Evolutionary conservation across 2,329 filamentous ascomycete genomes (phyloP).

Genomic region (Lojkania enalia): DNA sequence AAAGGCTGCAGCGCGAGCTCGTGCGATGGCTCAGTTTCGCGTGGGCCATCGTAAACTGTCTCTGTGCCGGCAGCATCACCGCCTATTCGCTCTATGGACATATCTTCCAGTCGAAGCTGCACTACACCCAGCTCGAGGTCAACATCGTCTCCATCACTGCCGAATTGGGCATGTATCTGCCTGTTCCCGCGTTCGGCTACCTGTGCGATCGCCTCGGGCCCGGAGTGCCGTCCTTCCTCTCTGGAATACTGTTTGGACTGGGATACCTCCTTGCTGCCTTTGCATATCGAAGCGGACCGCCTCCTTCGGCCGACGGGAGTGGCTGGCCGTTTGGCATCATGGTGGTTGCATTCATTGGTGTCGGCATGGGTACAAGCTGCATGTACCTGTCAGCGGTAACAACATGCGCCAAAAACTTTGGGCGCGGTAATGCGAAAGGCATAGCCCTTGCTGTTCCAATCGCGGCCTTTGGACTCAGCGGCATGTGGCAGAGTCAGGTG

Average conservation of each 20-base stretch:
- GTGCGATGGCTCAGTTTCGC: slow-evolving; percentile 60
- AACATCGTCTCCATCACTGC: slow-evolving; percentile 87
- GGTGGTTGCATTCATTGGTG: slow-evolving; percentile 79
- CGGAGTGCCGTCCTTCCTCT: slow-evolving; percentile 71
- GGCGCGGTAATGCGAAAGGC: slow-evolving; percentile 82
- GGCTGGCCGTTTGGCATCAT: slow-evolving; percentile 79
- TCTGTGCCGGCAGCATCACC: slow-evolving; percentile 89
- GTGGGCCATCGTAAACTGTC: slow-evolving; percentile 64
- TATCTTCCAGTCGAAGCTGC: slow-evolving; percentile 81
- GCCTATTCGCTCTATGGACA: slow-evolving; percentile 94
- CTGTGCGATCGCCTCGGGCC: slow-evolving; percentile 88
- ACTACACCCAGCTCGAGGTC: slow-evolving; percentile 89
- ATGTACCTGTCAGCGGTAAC: slow-evolving; percentile 94
- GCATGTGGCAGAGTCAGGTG: slow-evolving; percentile 93
- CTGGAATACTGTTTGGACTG: slow-evolving; percentile 72
- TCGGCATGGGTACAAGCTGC: slow-evolving; percentile 81
- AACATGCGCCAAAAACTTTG: slow-evolving; percentile 98
- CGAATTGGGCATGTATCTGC: slow-evolving; percentile 86
- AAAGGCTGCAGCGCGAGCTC: slow-evolving; percentile 57
- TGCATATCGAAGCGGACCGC: slow-evolving; percentile 67
- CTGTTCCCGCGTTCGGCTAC: slow-evolving; percentile 88
- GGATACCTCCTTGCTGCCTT: slow-evolving; percentile 85
- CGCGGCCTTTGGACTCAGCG: slow-evolving; percentile 87
- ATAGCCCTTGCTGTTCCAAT: slow-evolving; percentile 89
- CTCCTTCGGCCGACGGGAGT: slow-evolving; percentile 53